Conservation (phyloP, 1,284 basidiomycete species). For the Pterulicium gracile region DNA sequence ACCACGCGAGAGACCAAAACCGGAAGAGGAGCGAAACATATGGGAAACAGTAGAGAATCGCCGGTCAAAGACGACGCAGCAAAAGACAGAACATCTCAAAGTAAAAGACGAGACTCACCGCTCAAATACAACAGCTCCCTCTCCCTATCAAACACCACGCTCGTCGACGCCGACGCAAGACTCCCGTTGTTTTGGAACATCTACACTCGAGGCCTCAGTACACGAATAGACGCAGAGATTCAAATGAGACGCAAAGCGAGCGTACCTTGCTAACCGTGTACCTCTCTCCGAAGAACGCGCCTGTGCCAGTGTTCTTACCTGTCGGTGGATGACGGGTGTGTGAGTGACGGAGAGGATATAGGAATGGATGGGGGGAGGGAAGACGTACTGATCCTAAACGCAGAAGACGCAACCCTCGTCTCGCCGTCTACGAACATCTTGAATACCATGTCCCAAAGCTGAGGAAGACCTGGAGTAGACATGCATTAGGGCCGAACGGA, state of each 20-base stretch:
- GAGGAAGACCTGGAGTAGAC: not conserved
- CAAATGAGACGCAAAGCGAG: not conserved
- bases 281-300: not conserved
- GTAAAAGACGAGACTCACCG: conserved; percentile 1
- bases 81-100: too few relatives aligned
- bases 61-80: too few relatives aligned
- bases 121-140: not conserved
- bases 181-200: conserved; percentile 1
- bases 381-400: not conserved
- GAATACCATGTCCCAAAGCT: not conserved
- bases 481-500: not conserved
- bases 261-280: conserved; percentile 1
- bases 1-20: not conserved
- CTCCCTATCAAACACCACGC: not conserved
- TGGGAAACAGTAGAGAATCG: too few relatives aligned
- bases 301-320: not conserved
- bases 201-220: too few relatives aligned
- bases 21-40: not conserved
- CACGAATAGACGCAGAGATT: not conserved
- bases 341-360: not conserved
- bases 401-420: not conserved
- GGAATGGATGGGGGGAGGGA: not conserved
- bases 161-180: not conserved
- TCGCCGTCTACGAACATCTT: not conserved
- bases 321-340: not conserved